Conservation (phyloP, 2,329 filamentous ascomycete genomes). For the Clarireedia hainanense region DNA sequence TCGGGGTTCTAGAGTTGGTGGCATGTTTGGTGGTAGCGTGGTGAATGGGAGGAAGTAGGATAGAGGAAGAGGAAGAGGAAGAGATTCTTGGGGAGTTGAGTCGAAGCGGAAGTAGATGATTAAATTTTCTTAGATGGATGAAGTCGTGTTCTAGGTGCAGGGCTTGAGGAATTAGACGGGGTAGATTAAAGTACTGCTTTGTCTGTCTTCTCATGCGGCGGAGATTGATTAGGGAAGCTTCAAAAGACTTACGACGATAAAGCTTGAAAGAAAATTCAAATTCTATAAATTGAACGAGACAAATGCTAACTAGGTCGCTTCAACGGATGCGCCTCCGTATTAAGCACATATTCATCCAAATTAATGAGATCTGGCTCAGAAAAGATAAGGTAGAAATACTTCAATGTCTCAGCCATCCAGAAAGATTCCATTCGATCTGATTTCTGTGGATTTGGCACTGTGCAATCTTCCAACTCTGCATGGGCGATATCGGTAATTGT, state of each 20-base stretch:
- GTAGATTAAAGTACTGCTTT: too few relatives aligned
- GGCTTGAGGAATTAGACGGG: neutral
- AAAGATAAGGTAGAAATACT: conserved; percentile 51
- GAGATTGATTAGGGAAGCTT: neutral
- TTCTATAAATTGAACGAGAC: neutral
- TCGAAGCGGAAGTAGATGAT: too few relatives aligned
- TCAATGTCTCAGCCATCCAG: conserved; percentile 57
- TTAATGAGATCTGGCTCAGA: conserved; percentile 42
- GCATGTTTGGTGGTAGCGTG: neutral
- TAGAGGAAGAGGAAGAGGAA: neutral
- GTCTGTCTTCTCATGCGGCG: too few relatives aligned
- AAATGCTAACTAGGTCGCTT: conserved; percentile 23
- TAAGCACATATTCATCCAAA: conserved; percentile 51
- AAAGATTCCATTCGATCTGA: conserved; percentile 51
- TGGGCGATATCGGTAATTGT: conserved; percentile 36
- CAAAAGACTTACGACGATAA: too few relatives aligned
- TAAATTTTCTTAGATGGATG: neutral
- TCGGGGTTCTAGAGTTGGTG: neutral
- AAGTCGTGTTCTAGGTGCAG: neutral
- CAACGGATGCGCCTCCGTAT: conserved; percentile 24
- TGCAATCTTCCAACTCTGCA: conserved; percentile 35
- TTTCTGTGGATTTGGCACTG: conserved; percentile 15
- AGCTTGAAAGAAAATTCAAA: neutral
- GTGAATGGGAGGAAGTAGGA: neutral
- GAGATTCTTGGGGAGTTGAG: too few relatives aligned